Base-by-base conservation (phyloP, 176 grass and related monocot genomes). In the Avena sativa region DNA sequence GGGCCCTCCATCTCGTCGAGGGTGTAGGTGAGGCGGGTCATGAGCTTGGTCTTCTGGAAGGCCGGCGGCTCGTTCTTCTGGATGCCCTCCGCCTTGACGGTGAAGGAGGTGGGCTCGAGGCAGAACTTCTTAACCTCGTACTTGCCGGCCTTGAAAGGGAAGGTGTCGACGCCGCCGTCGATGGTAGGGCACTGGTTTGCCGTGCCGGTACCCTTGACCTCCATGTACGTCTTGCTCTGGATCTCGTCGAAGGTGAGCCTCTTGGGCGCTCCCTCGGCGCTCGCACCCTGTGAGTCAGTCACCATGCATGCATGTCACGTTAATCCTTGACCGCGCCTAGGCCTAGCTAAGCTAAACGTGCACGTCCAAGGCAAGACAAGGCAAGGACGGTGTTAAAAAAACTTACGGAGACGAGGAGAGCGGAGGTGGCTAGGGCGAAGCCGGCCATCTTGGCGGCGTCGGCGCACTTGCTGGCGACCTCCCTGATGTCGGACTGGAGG, bases 11-110 rank as follows among this genome's bases (percentile, higher is more conserved):
- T 97, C 86, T 97, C 92, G 86, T 97, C 90, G 4, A 97, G 95
- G 12, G 95, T 97, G 90, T 97, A 97, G 60, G 92, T 97, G 60
- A 97, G 95, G 28, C 95, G 92, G 58, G 92, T 97, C 95, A 97
- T 97, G 84, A 97, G 95, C 86, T 94, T 97, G 20, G 95, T 97
- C 82, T 97, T 90, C 87, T 94, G 92, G 90, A 97, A 97, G n/a
- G 94, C 90, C 4, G 90, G 81, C 4, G 90, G 81, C 8, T 90
- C 81, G 78, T 97, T 97, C 88, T 97, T 97, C 80, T 68, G 76
- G 51, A 97, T 32, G 48, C 88, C 83, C 86, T 97, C 95, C 3
- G 95, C 86, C 78, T 94, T 97, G 16, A 97, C 95, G 7, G 92
- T 97, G 90, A 97, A 97, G 78, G 95, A 94, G 34, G 92, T 97